Evolutionary conservation across 441 rosid genomes (phyloP).

Genomic region (Jatropha multifida): DNA sequence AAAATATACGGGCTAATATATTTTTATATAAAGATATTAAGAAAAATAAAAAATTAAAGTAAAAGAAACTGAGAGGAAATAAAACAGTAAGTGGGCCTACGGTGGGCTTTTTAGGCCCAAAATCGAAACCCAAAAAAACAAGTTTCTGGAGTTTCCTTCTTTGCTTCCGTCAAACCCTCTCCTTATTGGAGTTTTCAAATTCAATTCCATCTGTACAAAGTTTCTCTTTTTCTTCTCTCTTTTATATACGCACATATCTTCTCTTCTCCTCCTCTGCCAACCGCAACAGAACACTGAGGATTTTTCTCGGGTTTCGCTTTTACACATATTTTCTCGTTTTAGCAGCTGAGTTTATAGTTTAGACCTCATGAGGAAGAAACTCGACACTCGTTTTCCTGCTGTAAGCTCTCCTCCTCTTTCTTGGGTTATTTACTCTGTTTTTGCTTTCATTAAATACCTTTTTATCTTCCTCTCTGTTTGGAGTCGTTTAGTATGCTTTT

Average conservation of each 20-base stretch:
- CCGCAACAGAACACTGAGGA: background rate
- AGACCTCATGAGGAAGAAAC: conserved; percentile 22
- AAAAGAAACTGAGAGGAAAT: too few relatives aligned
- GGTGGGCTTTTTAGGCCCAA: background rate
- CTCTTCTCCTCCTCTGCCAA: background rate
- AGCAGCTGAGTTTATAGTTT: background rate
- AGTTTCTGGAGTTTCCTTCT: background rate
- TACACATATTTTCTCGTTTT: background rate
- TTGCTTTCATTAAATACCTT: too few relatives aligned
- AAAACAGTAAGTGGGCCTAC: too few relatives aligned
- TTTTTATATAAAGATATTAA: too few relatives aligned
- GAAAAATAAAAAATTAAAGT: too few relatives aligned
- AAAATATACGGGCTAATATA: too few relatives aligned
- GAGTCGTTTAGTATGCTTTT: background rate
- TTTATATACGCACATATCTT: background rate
- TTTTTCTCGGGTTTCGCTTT: conserved; percentile 12
- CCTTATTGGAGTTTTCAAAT: background rate
- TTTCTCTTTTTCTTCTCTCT: background rate
- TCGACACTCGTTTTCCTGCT: conserved; percentile 32
- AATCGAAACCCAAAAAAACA: background rate
- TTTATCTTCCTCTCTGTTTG: background rate
- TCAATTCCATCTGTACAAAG: background rate
- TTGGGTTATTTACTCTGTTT: background rate
- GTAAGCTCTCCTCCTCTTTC: conserved; percentile 9
- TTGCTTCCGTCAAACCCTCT: background rate